Percentiles rank a stretch among this genome's conserved stretches.
Evolutionary conservation across 352 stramenopile genomes (phyloP).

Genomic region (Pythium rhizo-oryzae): DNA sequence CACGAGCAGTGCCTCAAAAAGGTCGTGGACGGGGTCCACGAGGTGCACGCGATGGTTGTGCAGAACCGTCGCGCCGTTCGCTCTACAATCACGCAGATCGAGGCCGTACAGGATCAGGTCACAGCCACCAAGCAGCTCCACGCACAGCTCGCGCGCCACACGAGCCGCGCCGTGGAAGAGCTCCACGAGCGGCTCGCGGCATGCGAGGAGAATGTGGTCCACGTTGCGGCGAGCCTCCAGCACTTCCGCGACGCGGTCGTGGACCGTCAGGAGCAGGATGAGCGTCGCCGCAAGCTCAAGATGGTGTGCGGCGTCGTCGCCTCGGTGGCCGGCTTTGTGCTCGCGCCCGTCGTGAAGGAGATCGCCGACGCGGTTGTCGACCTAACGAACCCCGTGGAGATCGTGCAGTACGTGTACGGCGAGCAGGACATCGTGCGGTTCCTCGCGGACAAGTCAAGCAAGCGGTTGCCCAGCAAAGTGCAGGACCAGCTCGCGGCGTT

Average conservation of each 20-base stretch:
- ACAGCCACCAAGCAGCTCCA: constrained; percentile 12
- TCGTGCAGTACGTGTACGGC: constrained; percentile 23
- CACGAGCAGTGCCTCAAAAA: constrained; percentile 26
- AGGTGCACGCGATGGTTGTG: constrained; percentile 22
- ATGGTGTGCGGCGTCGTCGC: constrained; percentile 27
- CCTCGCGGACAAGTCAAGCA: constrained; percentile 3
- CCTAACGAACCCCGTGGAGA: constrained; percentile 30
- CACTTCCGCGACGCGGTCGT: constrained; percentile 19
- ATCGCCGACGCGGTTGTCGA: constrained; percentile 33
- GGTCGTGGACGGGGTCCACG: constrained; percentile 21
- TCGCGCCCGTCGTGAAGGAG: constrained; percentile 32
- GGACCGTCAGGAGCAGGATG: constrained; percentile 22
- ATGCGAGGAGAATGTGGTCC: constrained; percentile 29
- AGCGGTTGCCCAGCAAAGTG: constrained; percentile 2
- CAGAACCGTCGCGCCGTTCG: constrained; percentile 24
- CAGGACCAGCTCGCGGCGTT: constrained; percentile 16
- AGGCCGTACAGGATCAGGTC: constrained; percentile 15
- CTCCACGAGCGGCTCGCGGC: constrained; percentile 18
- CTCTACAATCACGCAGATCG: constrained; percentile 7
- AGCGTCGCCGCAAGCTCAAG: constrained; percentile 30
- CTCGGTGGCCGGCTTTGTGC: constrained; percentile 28
- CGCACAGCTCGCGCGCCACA: constrained; percentile 11
- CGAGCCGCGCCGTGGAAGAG: constrained; percentile 10
- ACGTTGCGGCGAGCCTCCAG: constrained; percentile 23
- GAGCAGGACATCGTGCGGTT: constrained; percentile 23